Evolutionary conservation across 371 early-diverging fungal genomes (phyloP).

Genomic region (Vairimorpha necatrix): DNA sequence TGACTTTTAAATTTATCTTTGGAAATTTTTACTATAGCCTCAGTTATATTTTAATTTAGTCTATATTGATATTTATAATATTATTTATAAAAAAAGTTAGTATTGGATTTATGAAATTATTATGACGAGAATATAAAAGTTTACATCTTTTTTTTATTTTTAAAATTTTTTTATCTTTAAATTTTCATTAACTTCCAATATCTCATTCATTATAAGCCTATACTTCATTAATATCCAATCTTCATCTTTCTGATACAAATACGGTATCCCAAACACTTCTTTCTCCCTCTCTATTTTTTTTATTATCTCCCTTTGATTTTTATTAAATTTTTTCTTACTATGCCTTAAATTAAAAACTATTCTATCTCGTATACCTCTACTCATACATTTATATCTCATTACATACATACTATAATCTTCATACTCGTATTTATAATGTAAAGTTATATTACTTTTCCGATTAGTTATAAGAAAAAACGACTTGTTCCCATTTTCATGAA

Average conservation of each 20-base stretch:
- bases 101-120: too few species aligned
- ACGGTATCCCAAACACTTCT: background rate
- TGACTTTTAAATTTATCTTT: too few species aligned
- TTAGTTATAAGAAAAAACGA: background rate
- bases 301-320: background rate
- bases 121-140: too few species aligned
- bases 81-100: too few species aligned
- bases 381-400: background rate
- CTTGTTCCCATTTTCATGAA: background rate
- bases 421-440: background rate
- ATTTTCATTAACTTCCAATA: background rate
- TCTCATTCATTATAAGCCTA: background rate
- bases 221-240: slow-evolving; percentile 5
- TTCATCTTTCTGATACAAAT: background rate
- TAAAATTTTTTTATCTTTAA: too few species aligned
- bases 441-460: background rate
- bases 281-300: background rate
- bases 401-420: background rate
- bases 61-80: too few species aligned
- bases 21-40: too few species aligned
- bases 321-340: background rate
- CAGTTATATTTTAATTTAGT: too few species aligned
- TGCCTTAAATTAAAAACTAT: background rate
- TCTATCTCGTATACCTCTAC: slow-evolving; percentile 3
- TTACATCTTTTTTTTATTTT: too few species aligned